Evolutionary conservation across 148 eudicot genomes (phyloP), one percentile per base, ranked within the genome.

Genomic region (Silene latifolia): DNA sequence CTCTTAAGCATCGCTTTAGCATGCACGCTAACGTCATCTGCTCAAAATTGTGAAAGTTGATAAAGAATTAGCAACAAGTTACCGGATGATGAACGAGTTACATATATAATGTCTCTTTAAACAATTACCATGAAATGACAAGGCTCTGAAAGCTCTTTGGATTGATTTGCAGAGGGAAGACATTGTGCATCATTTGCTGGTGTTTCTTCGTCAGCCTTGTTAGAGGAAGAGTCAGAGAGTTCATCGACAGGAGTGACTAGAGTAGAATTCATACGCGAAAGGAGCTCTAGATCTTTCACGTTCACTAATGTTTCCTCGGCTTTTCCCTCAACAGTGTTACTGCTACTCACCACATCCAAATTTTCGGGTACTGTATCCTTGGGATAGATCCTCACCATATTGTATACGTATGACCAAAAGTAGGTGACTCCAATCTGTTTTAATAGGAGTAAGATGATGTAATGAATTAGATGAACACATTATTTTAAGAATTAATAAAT

Each of bases 321-420:
- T 54, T 9, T 35, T 0, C 68, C 42, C 8, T 29, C 25, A 21
- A 25, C 68, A 18, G 44, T 63, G 4, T 0, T 46, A 7, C 35
- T 48, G 68, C 23, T 15, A 17, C 42, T 25, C 56, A 24, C 8
- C 77, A 2, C 62, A 2, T 21, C 19, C 14, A 13, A 14, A 17
- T 23, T 76, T 56, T 54, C 70, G 8, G 14, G 39, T 1, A 69
- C 24, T 24, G 73, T 70, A 27, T 74, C 78, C 57, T 46, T 82
- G 1, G 86, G 77, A 15, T 85, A 73, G 32, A 89, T 73, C 62
- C 95, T 86, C n/a, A 92, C 83, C n/a, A 92, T 87, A 74, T 95
- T 95, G 80, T 92, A 95, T 14, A 84, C 91, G 57, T 88, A 95
- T 5, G 89, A 65, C 99, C 99, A 95, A 61, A 95, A 69, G 78